These are phyloP conservation scores for Pouteria glomerata DNA, from an alignment of 148 eudicot species.

Conservation along the genomic window DNA sequence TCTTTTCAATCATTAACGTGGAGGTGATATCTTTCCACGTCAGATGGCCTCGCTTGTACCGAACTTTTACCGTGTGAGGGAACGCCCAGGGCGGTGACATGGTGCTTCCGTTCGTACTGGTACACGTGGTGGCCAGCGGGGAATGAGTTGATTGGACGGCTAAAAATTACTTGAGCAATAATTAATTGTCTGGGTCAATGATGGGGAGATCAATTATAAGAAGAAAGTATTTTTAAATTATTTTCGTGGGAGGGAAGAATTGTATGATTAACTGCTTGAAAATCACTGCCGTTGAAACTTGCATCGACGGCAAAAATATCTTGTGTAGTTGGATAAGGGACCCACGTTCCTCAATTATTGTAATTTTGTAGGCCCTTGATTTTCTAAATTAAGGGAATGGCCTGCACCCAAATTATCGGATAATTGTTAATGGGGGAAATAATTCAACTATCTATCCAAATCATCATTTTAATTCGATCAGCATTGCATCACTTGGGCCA, in stretches of 20 bases:
- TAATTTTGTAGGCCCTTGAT: neutral
- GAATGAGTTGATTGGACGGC: neutral
- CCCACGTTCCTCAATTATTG: neutral
- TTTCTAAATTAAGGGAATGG: neutral
- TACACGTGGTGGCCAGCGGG: neutral
- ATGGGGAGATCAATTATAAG: neutral
- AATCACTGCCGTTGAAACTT: neutral
- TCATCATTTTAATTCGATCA: no score
- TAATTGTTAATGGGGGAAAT: no score
- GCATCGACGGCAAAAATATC: neutral
- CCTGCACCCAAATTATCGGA: no score
- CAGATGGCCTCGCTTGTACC: neutral
- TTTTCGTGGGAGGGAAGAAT: neutral
- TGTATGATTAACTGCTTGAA: neutral
- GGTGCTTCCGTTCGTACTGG: neutral
- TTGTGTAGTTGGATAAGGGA: neutral
- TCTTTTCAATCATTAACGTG: neutral
- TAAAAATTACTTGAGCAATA: neutral
- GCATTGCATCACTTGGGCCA: no score
- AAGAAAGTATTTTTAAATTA: neutral
- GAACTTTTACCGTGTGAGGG: neutral
- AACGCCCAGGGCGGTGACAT: neutral
- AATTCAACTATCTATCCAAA: no score
- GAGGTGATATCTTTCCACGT: conserved; percentile 21
- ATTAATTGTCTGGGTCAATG: neutral